Conservation (phyloP, 352 stramenopile species). For the Halophytophthora batemanensis region DNA sequence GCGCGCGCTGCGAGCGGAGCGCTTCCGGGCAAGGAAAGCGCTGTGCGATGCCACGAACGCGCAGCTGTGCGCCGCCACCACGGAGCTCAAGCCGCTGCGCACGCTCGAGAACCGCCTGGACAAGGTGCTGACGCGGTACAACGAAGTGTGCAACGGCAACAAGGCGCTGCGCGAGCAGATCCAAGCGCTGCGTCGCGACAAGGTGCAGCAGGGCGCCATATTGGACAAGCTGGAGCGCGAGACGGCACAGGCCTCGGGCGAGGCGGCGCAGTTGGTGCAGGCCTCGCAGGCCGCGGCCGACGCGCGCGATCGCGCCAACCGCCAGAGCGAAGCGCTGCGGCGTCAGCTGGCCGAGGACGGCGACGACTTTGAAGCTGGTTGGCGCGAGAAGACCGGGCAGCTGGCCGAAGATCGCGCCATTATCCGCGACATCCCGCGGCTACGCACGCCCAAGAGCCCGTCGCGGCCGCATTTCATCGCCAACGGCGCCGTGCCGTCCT, state of each 20-base stretch:
- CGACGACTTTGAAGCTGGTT: constrained; percentile 70
- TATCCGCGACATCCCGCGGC: constrained; percentile 69
- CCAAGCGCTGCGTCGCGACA: constrained; percentile 91
- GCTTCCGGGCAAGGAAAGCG: constrained; percentile 52
- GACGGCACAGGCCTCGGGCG: constrained; percentile 93
- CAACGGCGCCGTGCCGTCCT: constrained; percentile 20
- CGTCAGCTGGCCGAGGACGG: constrained; percentile 55
- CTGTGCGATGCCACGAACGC: constrained; percentile 49
- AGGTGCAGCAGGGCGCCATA: constrained; percentile 95
- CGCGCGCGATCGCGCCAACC: constrained; percentile 92
- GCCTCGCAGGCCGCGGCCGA: constrained; percentile 94
- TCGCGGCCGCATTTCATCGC: constrained; percentile 37
- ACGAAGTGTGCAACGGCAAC: constrained; percentile 93
- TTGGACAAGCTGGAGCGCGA: constrained; percentile 91
- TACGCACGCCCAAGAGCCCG: constrained; percentile 60
- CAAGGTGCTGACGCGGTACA: constrained; percentile 97
- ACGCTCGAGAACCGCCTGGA: constrained; percentile 97
- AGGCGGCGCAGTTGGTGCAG: constrained; percentile 96
- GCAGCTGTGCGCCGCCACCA: constrained; percentile 42
- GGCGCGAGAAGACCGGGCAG: constrained; percentile 62
- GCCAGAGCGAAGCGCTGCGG: constrained; percentile 72
- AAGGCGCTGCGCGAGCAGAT: constrained; percentile 91
- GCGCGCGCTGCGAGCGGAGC: constrained; percentile 21
- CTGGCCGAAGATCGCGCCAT: constrained; percentile 62
- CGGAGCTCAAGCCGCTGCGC: constrained; percentile 91